These are phyloP conservation scores for Eucalyptus fibrosa DNA, from an alignment of 345 rosid genomes.

Conservation along the genomic window DNA sequence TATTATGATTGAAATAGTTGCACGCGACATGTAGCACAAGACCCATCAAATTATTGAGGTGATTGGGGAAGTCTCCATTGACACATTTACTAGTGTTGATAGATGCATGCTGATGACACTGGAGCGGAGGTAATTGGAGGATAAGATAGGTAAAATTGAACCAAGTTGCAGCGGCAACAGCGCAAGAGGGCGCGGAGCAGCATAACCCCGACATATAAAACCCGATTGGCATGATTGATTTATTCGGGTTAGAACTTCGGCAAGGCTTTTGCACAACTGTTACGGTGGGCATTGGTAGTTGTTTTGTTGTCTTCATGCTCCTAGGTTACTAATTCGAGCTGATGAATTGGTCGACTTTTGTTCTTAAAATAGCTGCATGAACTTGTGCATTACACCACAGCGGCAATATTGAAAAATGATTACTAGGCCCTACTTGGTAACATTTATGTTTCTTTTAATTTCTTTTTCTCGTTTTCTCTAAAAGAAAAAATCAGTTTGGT, in stretches of 20 bases:
- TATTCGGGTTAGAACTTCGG: background rate
- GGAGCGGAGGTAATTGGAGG: background rate
- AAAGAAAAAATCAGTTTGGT: no score
- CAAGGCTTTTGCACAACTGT: background rate
- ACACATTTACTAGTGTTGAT: background rate
- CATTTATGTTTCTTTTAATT: rapidly evolving
- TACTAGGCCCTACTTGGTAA: rapidly evolving
- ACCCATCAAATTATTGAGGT: background rate
- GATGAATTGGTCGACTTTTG: background rate
- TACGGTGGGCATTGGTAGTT: background rate
- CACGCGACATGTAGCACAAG: background rate
- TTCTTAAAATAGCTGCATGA: no score
- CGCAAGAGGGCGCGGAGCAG: background rate
- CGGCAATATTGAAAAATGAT: no score
- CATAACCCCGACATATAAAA: background rate
- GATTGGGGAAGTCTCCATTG: background rate
- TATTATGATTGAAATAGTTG: background rate
- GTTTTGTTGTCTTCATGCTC: background rate
- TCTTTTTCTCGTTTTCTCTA: no score
- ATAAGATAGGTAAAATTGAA: background rate
- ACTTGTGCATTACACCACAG: no score
- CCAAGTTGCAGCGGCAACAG: background rate
- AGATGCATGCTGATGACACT: background rate
- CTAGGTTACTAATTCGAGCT: background rate
- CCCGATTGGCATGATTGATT: background rate